Percentiles rank a stretch among this genome's conserved stretches.
Conservation (phyloP, 176 grass and related monocot genomes). For the Eragrostis nindensis region DNA sequence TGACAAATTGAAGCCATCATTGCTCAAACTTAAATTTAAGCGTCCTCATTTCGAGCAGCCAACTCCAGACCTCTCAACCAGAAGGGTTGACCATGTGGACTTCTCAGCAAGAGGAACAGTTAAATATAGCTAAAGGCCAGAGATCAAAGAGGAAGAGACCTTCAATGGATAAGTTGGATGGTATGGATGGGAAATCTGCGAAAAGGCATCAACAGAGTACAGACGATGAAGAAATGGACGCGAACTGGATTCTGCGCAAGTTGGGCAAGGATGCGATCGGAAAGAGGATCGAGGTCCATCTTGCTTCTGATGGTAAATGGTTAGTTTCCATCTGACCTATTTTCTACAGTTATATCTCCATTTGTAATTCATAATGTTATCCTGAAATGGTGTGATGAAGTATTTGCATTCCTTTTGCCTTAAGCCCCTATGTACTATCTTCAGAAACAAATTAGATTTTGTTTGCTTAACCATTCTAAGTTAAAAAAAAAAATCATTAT, state of each 20-base stretch:
- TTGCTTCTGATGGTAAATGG: conserved; percentile 70
- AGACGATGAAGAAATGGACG: conserved; percentile 65
- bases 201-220: conserved; percentile 56
- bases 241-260: conserved; percentile 86
- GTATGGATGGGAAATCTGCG: conserved; percentile 43
- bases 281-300: conserved; percentile 77
- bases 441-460: not conserved
- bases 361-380: conserved; percentile 4
- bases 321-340: conserved; percentile 33
- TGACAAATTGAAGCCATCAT: conserved; percentile 69
- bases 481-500: not conserved
- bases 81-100: conserved; percentile 56
- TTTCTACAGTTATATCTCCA: not conserved
- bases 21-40: conserved; percentile 98
- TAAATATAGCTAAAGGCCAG: conserved; percentile 87
- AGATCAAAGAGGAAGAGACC: conserved; percentile 97
- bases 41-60: conserved; percentile 83
- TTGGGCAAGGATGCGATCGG: conserved; percentile 90
- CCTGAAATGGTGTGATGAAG: not conserved
- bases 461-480: not conserved
- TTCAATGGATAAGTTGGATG: conserved; percentile 62
- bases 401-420: conserved; percentile 17
- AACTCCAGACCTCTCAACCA: conserved; percentile 54
- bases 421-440: not conserved
- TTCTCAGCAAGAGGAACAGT: conserved; percentile 64